A percentile compares a stretch with the other conserved stretches of the same genome.
phyloP scores from a whole-genome alignment of 2,329 filamentous ascomycete species.

The Calonectria hongkongensis region DNA sequence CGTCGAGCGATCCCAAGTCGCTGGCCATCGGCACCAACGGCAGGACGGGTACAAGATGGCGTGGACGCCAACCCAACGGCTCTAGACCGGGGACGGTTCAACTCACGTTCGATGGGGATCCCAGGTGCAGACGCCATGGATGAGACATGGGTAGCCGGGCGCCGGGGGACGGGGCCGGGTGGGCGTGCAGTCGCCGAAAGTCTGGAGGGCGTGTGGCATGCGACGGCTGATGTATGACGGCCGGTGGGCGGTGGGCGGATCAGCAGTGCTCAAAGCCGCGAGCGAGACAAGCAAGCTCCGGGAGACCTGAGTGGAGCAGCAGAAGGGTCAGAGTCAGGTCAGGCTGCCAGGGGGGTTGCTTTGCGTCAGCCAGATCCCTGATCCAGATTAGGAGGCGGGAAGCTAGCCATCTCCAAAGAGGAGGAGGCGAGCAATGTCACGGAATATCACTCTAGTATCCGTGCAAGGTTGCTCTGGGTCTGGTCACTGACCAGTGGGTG shows the following conservation, averaged over 20 bases:
- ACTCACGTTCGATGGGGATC: slow-evolving; percentile 48
- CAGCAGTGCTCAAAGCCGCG: slow-evolving; percentile 48
- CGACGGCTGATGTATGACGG: slow-evolving; percentile 48
- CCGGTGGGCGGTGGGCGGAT: slow-evolving; percentile 48
- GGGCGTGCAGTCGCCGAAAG: slow-evolving; percentile 41
- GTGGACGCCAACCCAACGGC: slow-evolving; percentile 53
- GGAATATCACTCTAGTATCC: slow-evolving; percentile 38
- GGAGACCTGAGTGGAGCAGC: slow-evolving; percentile 37
- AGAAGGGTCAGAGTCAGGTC: slow-evolving; percentile 50
- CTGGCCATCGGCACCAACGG: slow-evolving; percentile 53
- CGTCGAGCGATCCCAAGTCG: slow-evolving; percentile 52
- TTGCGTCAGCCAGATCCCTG: slow-evolving; percentile 55
- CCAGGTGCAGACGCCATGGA: slow-evolving; percentile 50
- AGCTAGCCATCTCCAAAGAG: slow-evolving; percentile 38
- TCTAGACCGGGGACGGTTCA: slow-evolving; percentile 44
- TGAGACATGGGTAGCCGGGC: slow-evolving; percentile 49
- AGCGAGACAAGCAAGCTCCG: slow-evolving; percentile 44
- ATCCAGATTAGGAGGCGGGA: slow-evolving; percentile 51
- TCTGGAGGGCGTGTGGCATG: slow-evolving; percentile 46
- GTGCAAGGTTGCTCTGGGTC: slow-evolving; percentile 42
- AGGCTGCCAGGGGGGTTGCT: slow-evolving; percentile 44
- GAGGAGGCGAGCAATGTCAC: slow-evolving; percentile 32
- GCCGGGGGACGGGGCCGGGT: slow-evolving; percentile 53
- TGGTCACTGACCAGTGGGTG: slow-evolving; percentile 40
- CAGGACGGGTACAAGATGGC: slow-evolving; percentile 52